These are phyloP conservation scores for Jimgerdemannia flammicorona DNA, from an alignment of 192 early-diverging fungal species.

Conservation along the genomic window DNA sequence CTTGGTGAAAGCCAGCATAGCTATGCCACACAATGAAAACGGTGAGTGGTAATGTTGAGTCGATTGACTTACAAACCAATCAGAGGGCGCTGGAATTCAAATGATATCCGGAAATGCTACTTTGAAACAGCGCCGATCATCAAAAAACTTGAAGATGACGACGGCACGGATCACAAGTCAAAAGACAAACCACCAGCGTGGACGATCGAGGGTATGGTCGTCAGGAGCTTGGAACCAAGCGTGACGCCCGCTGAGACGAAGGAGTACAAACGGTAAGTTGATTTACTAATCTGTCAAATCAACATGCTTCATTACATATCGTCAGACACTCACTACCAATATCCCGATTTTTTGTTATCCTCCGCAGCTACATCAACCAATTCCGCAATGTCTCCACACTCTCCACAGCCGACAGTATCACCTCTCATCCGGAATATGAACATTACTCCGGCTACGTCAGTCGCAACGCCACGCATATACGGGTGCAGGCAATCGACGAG, in stretches of 20 bases:
- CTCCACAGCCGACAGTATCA: constrained; percentile 12
- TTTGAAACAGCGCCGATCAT: too few relatives aligned
- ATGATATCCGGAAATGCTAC: not conserved
- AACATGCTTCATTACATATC: too few relatives aligned
- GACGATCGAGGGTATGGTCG: constrained; percentile 42
- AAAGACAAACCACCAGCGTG: constrained; percentile 36
- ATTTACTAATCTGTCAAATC: too few relatives aligned
- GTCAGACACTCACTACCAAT: too few relatives aligned
- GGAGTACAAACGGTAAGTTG: constrained; percentile 59
- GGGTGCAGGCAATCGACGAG: constrained; percentile 27
- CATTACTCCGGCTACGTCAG: constrained; percentile 30
- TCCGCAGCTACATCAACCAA: constrained; percentile 38
- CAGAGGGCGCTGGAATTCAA: not conserved
- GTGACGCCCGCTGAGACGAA: constrained; percentile 45
- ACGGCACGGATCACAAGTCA: constrained; percentile 24
- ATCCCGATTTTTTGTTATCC: not conserved
- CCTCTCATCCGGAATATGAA: constrained; percentile 33
- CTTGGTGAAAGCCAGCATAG: not conserved
- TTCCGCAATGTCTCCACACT: constrained; percentile 30
- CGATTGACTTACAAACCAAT: too few relatives aligned
- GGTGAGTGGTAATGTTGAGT: too few relatives aligned
- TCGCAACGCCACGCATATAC: constrained; percentile 23
- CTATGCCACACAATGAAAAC: not conserved
- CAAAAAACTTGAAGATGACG: constrained; percentile 31
- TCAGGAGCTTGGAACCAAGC: constrained; percentile 50